Evolutionary conservation across 306 rosid species (phyloP).

Genomic region (Prosopis cineraria): DNA sequence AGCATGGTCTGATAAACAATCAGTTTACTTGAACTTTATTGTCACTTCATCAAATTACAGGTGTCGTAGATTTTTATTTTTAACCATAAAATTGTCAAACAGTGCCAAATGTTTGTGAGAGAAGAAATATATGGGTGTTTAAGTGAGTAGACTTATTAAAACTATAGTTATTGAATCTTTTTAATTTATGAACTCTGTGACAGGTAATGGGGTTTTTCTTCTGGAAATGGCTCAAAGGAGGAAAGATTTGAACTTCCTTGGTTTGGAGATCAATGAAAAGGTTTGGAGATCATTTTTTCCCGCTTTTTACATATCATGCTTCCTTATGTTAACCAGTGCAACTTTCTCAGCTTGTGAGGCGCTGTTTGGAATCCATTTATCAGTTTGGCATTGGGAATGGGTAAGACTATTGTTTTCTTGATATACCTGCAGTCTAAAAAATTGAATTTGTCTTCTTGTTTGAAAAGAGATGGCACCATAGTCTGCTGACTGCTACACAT

Average conservation of each 20-base stretch:
- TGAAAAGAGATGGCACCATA: not conserved
- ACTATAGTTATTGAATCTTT: slow-evolving; percentile 21
- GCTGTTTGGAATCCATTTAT: slow-evolving; percentile 59
- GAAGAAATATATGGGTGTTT: slow-evolving; percentile 3
- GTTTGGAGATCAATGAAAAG: slow-evolving; percentile 92
- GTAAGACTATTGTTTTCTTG: slow-evolving; percentile 49
- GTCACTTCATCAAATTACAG: not conserved
- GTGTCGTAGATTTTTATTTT: slow-evolving; percentile 7
- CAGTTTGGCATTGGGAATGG: slow-evolving; percentile 54
- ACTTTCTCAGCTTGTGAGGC: slow-evolving; percentile 75
- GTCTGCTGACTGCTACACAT: slow-evolving; percentile 16
- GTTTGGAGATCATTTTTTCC: slow-evolving; percentile 42
- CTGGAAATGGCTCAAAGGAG: slow-evolving; percentile 79
- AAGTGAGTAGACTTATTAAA: not conserved
- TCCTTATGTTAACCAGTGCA: slow-evolving; percentile 5
- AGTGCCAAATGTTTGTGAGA: not conserved
- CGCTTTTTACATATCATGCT: not conserved
- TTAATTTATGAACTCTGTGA: slow-evolving; percentile 33
- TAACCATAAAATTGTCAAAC: slow-evolving; percentile 9
- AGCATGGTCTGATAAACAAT: slow-evolving; percentile 3
- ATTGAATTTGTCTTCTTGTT: slow-evolving; percentile 26
- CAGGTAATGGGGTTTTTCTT: slow-evolving; percentile 93
- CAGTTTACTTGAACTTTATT: slow-evolving; percentile 17
- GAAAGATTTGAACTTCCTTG: slow-evolving; percentile 78
- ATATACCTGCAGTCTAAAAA: not conserved